phyloP scores from a whole-genome alignment of 2,329 filamentous ascomycete species.

The Fusarium sp. region DNA sequence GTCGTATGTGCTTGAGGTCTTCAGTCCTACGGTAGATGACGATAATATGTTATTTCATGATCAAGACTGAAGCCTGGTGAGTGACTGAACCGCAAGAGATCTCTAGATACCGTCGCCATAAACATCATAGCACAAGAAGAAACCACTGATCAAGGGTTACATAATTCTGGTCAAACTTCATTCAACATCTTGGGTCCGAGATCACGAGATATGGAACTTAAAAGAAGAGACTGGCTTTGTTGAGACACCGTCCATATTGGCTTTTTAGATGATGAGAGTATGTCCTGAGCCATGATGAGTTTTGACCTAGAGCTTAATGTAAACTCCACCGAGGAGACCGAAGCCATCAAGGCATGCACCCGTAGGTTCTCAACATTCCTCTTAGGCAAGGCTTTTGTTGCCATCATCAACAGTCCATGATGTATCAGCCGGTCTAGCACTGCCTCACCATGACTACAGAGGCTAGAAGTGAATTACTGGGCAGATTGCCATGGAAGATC shows the following conservation, averaged over 20 bases:
- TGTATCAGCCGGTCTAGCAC: not conserved
- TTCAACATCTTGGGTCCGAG: not conserved
- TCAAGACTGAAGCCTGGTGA: not conserved
- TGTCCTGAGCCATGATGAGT: not conserved
- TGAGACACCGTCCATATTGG: not conserved
- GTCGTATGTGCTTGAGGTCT: not conserved
- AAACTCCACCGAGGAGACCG: not conserved
- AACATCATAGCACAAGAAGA: not conserved
- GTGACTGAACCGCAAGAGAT: not conserved
- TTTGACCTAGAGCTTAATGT: not conserved
- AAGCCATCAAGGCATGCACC: not conserved
- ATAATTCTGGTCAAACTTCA: not conserved
- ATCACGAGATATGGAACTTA: not conserved
- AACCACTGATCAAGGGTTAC: not conserved
- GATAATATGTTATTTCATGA: not conserved
- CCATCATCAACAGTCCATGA: not conserved
- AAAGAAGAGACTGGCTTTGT: not conserved
- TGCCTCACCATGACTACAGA: too few species aligned
- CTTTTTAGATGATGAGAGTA: not conserved
- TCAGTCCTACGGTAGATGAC: not conserved
- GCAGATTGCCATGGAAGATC: not conserved
- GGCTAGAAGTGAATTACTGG: not conserved
- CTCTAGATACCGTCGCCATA: not conserved
- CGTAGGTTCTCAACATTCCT: not conserved
- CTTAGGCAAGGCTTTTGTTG: not conserved